Percentiles rank a stretch among this genome's conserved stretches.
phyloP scores from a whole-genome alignment of 768 basidiomycete species.

The Podaxis carcinomalis region DNA sequence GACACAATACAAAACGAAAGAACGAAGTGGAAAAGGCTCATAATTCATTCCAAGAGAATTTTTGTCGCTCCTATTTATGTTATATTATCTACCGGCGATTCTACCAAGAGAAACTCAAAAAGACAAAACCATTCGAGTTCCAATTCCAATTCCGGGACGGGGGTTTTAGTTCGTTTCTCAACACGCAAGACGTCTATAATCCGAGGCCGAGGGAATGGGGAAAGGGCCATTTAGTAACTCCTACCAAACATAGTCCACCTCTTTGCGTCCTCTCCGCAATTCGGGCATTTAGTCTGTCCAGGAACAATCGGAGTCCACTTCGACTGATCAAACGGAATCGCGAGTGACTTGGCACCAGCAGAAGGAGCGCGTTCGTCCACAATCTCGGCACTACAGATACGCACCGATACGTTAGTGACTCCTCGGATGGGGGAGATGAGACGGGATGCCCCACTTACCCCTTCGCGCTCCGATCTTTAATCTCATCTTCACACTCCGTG shows the following conservation, averaged over 20 bases:
- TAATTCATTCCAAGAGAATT: too few species aligned
- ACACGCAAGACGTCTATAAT: too few species aligned
- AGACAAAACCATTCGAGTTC: too few species aligned
- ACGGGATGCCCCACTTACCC: constrained; percentile 47
- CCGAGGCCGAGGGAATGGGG: too few species aligned
- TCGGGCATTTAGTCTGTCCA: constrained; percentile 87
- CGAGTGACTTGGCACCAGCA: constrained; percentile 94
- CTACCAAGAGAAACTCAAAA: too few species aligned
- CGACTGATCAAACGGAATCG: constrained; percentile 92
- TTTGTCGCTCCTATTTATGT: too few species aligned
- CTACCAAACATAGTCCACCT: constrained; percentile 97
- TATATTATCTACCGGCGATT: too few species aligned
- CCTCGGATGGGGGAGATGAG: constrained; percentile 12
- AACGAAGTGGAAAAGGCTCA: too few species aligned
- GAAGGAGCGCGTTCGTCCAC: constrained; percentile 95
- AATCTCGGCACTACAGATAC: constrained; percentile 55
- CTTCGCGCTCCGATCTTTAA: constrained; percentile 89
- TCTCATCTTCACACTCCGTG: constrained; percentile 92
- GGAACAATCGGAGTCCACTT: constrained; percentile 76
- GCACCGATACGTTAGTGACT: neutral
- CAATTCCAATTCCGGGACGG: too few species aligned
- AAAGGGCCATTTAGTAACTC: constrained; percentile 51
- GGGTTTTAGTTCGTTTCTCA: too few species aligned
- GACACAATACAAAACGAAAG: too few species aligned
- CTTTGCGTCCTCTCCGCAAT: constrained; percentile 85